Percentiles rank a stretch among this genome's conserved stretches.
Conservation (phyloP, 192 early-diverging fungal genomes). For the Linnemannia hyalina region DNA sequence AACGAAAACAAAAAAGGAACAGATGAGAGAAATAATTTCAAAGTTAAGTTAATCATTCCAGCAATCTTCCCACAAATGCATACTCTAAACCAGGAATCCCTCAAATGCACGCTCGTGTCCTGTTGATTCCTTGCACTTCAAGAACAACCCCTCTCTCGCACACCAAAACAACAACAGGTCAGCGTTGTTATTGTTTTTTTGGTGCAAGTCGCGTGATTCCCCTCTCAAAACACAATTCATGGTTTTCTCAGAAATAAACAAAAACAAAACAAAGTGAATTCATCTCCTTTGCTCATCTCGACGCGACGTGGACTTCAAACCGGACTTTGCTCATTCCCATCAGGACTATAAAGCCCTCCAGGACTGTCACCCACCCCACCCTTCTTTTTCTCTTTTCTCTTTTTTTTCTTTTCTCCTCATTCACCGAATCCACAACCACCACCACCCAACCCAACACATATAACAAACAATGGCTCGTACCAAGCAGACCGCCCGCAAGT, state of each 20-base stretch:
- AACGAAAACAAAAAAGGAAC: not conserved
- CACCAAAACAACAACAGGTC: no score
- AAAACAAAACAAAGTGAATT: not conserved
- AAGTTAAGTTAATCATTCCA: not conserved
- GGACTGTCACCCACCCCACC: not conserved
- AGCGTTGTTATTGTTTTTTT: not conserved
- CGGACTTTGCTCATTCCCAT: not conserved
- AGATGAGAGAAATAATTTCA: not conserved
- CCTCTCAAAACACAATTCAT: not conserved
- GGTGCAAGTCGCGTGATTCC: no score
- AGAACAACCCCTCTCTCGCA: no score
- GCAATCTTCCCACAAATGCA: no score
- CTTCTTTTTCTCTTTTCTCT: not conserved
- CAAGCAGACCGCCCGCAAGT: slow-evolving; percentile 98
- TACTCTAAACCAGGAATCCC: no score
- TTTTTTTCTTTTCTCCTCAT: slow-evolving; percentile 13
- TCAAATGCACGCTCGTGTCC: no score
- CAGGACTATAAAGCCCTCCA: slow-evolving; percentile 7
- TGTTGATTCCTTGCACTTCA: no score
- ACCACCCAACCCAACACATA: not conserved
- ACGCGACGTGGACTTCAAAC: not conserved
- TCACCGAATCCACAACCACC: not conserved
- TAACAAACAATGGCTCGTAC: slow-evolving; percentile 65
- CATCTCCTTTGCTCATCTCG: not conserved
- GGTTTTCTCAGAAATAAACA: not conserved